phyloP scores from a whole-genome alignment of 2,329 filamentous ascomycete species.

The Decorospora gaudefroyi region DNA sequence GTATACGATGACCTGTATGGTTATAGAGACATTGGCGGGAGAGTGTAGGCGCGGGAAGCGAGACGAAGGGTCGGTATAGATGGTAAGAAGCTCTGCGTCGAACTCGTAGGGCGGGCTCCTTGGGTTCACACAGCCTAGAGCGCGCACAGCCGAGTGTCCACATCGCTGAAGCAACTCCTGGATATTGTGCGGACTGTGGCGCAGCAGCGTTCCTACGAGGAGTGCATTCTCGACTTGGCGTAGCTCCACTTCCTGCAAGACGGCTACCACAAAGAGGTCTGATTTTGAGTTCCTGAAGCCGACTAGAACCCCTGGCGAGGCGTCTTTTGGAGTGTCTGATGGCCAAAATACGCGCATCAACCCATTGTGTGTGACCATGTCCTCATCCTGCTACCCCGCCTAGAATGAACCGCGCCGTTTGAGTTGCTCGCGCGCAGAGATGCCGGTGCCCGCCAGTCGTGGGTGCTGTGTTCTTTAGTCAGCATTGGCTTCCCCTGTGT shows the following conservation, averaged over 20 bases:
- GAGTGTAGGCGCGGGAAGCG: constrained; percentile 75
- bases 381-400: constrained; percentile 59
- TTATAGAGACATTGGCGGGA: constrained; percentile 64
- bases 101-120: constrained; percentile 54
- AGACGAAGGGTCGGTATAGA: constrained; percentile 56
- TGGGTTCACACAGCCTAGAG: constrained; percentile 81
- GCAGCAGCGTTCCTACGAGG: constrained; percentile 79
- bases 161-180: constrained; percentile 82
- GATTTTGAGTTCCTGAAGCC: constrained; percentile 93
- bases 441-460: constrained; percentile 73
- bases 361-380: constrained; percentile 72
- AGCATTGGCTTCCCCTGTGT: background rate
- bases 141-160: constrained; percentile 79
- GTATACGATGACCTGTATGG: constrained; percentile 86
- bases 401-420: constrained; percentile 93
- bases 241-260: constrained; percentile 82
- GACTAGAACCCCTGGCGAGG: constrained; percentile 80
- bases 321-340: constrained; percentile 75
- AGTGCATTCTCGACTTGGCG: constrained; percentile 80
- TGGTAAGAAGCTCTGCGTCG: constrained; percentile 72
- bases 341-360: constrained; percentile 99
- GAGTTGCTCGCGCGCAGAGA: constrained; percentile 94
- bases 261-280: constrained; percentile 86
- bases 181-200: constrained; percentile 78
- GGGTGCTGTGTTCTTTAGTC: constrained; percentile 67